phyloP scores from a whole-genome alignment of 306 rosid species.

The barrel medic (Medicago truncatula) region DNA sequence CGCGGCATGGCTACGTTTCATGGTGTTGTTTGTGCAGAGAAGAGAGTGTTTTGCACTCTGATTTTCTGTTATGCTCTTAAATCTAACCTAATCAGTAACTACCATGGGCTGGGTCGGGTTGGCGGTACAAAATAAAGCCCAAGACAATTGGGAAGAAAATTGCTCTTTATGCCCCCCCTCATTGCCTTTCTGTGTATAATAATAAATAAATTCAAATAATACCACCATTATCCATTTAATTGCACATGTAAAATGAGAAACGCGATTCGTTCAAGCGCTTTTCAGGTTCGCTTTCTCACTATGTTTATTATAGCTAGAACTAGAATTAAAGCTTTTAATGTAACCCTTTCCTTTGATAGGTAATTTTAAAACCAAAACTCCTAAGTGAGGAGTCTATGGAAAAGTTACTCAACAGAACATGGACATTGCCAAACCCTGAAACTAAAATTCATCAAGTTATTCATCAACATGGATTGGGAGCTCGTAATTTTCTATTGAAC shows the following conservation, averaged over 20 bases:
- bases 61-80: not conserved
- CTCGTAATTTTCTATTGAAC: conserved; percentile 41
- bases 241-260: conserved; percentile 4
- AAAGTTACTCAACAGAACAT: conserved; percentile 69
- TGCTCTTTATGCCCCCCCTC: too few species aligned
- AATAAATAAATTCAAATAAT: too few species aligned
- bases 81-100: not conserved
- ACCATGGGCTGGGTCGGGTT: not conserved
- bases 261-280: conserved; percentile 40
- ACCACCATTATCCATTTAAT: too few species aligned
- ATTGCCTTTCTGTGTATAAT: too few species aligned
- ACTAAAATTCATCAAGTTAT: conserved; percentile 64
- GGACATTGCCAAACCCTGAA: conserved; percentile 70
- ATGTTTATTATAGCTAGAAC: too few species aligned
- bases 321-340: not conserved
- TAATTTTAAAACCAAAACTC: conserved; percentile 46
- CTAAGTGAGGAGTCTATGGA: conserved; percentile 57
- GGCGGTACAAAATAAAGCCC: not conserved
- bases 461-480: conserved; percentile 38
- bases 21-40: not conserved
- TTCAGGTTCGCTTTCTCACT: conserved; percentile 42
- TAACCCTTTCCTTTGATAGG: conserved; percentile 45
- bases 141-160: too few species aligned
- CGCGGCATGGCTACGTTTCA: conserved; percentile 24
- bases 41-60: too few species aligned